Conservation (phyloP, 768 basidiomycete species). For the Ephemerocybe angulata region DNA sequence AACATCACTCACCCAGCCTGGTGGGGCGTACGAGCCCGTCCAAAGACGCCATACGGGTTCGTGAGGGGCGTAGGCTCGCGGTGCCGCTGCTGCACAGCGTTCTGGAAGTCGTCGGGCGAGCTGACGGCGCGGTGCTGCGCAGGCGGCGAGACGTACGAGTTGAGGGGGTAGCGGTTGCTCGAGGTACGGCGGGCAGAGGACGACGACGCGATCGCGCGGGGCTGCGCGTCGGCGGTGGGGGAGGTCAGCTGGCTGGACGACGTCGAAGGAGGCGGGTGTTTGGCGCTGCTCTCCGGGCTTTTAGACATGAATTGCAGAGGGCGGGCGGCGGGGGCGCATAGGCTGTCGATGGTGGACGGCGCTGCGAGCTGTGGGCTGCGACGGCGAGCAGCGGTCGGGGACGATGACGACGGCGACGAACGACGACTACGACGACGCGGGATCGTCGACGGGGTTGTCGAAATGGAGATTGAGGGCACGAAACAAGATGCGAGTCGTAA, state of each 20-base stretch:
- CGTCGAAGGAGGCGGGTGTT: background rate
- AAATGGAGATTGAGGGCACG: background rate
- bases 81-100: background rate
- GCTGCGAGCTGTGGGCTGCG: too few relatives aligned
- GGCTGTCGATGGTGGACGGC: background rate
- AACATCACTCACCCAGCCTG: too few relatives aligned
- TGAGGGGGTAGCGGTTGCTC: background rate
- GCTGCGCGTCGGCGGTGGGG: background rate
- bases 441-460: background rate
- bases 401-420: too few relatives aligned
- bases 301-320: slow-evolving; percentile 5
- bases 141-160: background rate
- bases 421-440: too few relatives aligned
- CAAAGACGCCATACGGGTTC: background rate
- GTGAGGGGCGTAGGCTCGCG: background rate
- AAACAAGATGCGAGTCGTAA: background rate
- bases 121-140: background rate
- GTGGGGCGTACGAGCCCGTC: background rate
- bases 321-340: background rate
- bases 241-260: background rate
- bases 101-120: background rate
- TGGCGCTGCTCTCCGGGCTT: slow-evolving; percentile 1
- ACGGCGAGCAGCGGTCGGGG: too few relatives aligned
- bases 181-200: background rate
- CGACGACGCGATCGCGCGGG: background rate